phyloP scores from a whole-genome alignment of 2,329 filamentous ascomycete genomes.

The Erysiphe neolycopersici region DNA sequence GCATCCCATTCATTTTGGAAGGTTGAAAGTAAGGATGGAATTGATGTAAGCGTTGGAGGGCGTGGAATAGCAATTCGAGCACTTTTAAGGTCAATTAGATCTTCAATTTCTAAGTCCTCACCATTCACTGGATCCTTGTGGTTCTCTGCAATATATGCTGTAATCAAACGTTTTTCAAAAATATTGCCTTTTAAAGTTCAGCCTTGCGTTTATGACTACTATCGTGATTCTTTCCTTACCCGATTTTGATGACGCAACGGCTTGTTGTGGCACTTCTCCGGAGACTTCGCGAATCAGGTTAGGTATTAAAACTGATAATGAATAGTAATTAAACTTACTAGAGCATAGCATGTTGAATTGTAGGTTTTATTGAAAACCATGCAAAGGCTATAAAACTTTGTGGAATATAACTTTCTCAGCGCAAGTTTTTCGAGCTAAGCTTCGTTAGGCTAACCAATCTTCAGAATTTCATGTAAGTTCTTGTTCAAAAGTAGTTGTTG shows the following conservation, averaged over 20 bases:
- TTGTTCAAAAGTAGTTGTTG: too few relatives aligned
- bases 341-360: constrained; percentile 31
- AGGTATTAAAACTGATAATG: constrained; percentile 5
- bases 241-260: constrained; percentile 84
- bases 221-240: constrained; percentile 27
- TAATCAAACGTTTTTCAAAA: constrained; percentile 85
- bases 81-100: constrained; percentile 69
- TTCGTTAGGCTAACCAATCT: too few relatives aligned
- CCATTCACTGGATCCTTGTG: constrained; percentile 78
- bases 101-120: constrained; percentile 57
- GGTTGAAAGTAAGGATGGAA: constrained; percentile 73
- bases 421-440: too few relatives aligned
- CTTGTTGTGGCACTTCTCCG: constrained; percentile 82
- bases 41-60: constrained; percentile 82
- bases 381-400: too few relatives aligned
- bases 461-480: too few relatives aligned
- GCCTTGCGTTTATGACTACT: constrained; percentile 1
- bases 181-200: constrained; percentile 36
- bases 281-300: constrained; percentile 35
- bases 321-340: constrained; percentile 22
- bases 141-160: constrained; percentile 81
- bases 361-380: not conserved
- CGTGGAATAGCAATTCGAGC: constrained; percentile 64
- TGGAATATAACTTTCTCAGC: too few relatives aligned
- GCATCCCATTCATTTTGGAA: constrained; percentile 99